These are phyloP conservation scores for Coemansia sp. DNA, from an alignment of 192 early-diverging fungal species.

Conservation along the genomic window DNA sequence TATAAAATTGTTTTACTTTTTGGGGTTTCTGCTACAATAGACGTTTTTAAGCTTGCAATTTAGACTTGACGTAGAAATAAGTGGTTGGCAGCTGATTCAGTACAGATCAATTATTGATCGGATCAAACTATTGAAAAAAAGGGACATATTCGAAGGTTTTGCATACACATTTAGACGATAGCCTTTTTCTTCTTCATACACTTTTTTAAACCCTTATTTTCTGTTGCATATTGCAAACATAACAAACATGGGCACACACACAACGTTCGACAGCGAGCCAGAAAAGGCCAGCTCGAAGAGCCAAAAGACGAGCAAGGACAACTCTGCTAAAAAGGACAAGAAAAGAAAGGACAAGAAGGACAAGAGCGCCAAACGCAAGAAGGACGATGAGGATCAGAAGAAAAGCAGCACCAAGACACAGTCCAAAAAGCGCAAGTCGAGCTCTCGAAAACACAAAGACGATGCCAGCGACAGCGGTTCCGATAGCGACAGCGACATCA, in stretches of 20 bases:
- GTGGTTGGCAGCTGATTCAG: too few relatives aligned
- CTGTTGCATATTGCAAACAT: slow-evolving; percentile 3
- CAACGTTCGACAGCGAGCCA: neutral
- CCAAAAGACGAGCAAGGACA: slow-evolving; percentile 15
- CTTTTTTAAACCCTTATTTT: neutral
- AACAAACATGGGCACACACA: slow-evolving; percentile 7
- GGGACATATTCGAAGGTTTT: neutral
- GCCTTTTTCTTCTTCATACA: neutral
- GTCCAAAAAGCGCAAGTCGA: slow-evolving; percentile 11
- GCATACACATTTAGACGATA: neutral
- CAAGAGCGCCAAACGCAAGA: slow-evolving; percentile 9
- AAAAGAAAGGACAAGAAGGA: slow-evolving; percentile 13
- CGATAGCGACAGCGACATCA: neutral
- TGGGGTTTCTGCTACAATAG: too few relatives aligned
- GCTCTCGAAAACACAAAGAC: slow-evolving; percentile 4
- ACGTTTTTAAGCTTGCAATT: too few relatives aligned
- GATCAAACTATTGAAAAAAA: too few relatives aligned
- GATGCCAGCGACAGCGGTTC: neutral
- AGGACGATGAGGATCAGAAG: slow-evolving; percentile 1
- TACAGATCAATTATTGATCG: too few relatives aligned
- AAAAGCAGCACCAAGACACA: neutral
- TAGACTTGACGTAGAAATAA: too few relatives aligned
- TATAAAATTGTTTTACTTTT: too few relatives aligned
- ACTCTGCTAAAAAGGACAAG: slow-evolving; percentile 9
- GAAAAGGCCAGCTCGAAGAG: slow-evolving; percentile 9